Evolutionary conservation across 148 eudicot genomes (phyloP), one percentile per base, ranked within the genome.

Genomic region (Amaranthus palmeri): DNA sequence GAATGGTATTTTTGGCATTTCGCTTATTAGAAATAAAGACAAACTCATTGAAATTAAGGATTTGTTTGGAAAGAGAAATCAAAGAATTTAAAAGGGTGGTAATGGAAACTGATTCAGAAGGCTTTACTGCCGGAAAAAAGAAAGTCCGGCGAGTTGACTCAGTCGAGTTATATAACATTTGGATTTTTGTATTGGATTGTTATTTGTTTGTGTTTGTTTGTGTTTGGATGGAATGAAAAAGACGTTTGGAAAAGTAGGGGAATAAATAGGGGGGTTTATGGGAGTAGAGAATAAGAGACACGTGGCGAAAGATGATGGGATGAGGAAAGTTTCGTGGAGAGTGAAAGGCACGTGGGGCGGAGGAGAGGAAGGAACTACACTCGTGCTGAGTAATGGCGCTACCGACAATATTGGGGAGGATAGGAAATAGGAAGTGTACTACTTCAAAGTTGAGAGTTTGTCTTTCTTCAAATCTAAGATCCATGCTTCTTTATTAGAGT

Each of bases 61-160:
- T 91, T 7, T 57, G 54, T 41, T 73, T 56, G 63, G 86, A 57
- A 8, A 91, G 79, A 53, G 67, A 60, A 55, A 88, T 72, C 1
- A 89, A 65, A 42, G 97, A 88, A 48, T 73, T 42, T 59, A 91
- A 54, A 18, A 91, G 88, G 70, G 92, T 80, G 57, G 80, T 73
- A 45, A 69, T 74, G 54, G 91, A 55, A 17, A 83, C 71, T 2
- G 57, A 71, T 14, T 72, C 77, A 46, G 76, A 75, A 1, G 89
- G 90, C 4, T 75, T 83, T 44, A 86, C 67, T 2, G 82, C 89
- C 85, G 93, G 93, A 79, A 77, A 82, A 51, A 74, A 83, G 48
- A 95, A 74, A 52, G 79, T 81, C 96, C 96, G 98, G 96, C 96
- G 91, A 65, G 51, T 68, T 0, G 57, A 58, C 10, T 55, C 80